A percentile compares a stretch with the other conserved stretches of the same genome.
phyloP scores from a whole-genome alignment of 2,329 filamentous ascomycete genomes.

The Tolypocladium amazonense region DNA sequence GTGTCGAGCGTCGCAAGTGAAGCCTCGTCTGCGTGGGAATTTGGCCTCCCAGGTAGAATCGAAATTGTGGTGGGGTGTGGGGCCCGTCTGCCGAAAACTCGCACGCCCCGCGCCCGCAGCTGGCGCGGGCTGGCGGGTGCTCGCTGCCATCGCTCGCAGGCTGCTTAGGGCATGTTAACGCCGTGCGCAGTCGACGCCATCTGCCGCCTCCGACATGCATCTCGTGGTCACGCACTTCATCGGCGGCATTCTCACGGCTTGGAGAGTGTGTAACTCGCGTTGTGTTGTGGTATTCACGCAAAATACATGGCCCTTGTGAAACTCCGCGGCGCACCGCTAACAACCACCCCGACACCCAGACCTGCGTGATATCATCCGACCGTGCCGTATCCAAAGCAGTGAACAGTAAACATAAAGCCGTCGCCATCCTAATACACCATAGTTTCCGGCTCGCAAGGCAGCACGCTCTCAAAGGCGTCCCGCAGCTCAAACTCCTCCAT shows the following conservation, averaged over 20 bases:
- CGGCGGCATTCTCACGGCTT: not conserved
- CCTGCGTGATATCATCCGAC: not conserved
- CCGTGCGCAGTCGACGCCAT: not conserved
- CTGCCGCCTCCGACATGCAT: not conserved
- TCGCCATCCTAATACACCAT: not conserved
- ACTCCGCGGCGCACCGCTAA: not conserved
- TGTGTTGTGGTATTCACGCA: not conserved
- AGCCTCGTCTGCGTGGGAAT: conserved; percentile 16
- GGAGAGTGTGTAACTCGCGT: not conserved
- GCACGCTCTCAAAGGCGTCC: conserved; percentile 64
- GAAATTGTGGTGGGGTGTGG: conserved; percentile 34
- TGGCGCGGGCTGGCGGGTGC: not conserved
- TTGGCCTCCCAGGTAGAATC: conserved; percentile 19
- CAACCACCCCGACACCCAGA: not conserved
- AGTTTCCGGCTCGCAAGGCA: conserved; percentile 10
- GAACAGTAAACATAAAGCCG: no score
- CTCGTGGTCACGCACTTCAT: not conserved
- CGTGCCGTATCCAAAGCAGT: not conserved
- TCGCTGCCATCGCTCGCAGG: not conserved
- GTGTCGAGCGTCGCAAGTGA: conserved; percentile 7
- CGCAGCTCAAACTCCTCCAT: conserved; percentile 59
- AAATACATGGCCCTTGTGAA: not conserved
- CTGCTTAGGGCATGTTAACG: not conserved
- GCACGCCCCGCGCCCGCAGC: conserved; percentile 15
- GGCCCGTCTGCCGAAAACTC: conserved; percentile 16